Conservation (phyloP, 257 asterid species). For the Solanum tacnaense region DNA sequence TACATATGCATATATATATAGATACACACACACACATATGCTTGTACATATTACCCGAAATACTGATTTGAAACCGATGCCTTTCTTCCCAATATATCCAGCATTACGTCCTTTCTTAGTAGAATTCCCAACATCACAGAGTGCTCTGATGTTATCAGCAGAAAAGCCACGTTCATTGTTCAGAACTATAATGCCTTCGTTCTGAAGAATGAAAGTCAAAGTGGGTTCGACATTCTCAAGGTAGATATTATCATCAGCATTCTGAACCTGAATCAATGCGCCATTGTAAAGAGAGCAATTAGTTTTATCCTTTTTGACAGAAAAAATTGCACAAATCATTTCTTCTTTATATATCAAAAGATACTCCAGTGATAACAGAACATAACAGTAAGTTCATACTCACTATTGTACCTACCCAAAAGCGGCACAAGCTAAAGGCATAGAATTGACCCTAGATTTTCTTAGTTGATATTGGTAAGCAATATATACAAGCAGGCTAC, state of each 20-base stretch:
- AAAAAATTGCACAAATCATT: neutral
- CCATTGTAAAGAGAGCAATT: neutral
- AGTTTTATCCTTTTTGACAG: neutral
- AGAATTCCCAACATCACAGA: slow-evolving; percentile 94
- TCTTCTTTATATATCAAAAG: neutral
- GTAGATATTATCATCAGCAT: slow-evolving; percentile 92
- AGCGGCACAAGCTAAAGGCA: neutral
- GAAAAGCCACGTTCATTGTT: slow-evolving; percentile 87
- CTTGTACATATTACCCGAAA: slow-evolving; percentile 58
- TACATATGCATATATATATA: too few relatives aligned
- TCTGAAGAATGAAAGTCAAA: slow-evolving; percentile 73
- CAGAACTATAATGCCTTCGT: slow-evolving; percentile 57
- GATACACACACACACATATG: neutral
- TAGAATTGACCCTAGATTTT: neutral
- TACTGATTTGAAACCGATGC: slow-evolving; percentile 98
- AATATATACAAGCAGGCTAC: neutral
- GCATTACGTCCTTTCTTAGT: slow-evolving; percentile 54
- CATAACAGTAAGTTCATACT: neutral
- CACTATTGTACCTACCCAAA: neutral
- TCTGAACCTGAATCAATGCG: slow-evolving; percentile 56
- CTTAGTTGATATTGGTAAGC: neutral
- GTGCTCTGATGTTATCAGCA: slow-evolving; percentile 72
- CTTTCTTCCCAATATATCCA: slow-evolving; percentile 97
- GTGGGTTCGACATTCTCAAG: slow-evolving; percentile 71
- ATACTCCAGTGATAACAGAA: neutral